Evolutionary conservation across 192 early-diverging fungal species (phyloP), one percentile per base, ranked within the genome.

Genomic region (Dissophora ornata): DNA sequence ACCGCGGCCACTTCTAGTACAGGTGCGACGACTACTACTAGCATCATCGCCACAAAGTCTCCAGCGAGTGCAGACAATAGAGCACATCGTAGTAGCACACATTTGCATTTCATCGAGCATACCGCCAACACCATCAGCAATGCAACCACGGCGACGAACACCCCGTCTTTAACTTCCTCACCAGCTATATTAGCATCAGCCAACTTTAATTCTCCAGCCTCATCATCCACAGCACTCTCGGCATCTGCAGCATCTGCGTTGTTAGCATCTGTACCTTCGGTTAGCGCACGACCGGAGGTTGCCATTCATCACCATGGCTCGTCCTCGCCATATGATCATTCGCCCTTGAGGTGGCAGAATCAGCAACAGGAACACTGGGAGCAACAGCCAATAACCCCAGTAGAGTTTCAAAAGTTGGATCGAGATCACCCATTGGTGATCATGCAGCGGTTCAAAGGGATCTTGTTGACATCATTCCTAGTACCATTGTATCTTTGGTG

Each of bases 351-450:
- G 15, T 41, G 21, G 12, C 51, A 56, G 4, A 22, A 21, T n/a
- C 45, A 34, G 26, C 46, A 12, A 12, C 9, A 4, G 3, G 45
- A 34, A 18, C 58, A 34, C 28, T 2, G 26, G 12, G 33, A 34
- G n/a, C 42, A 61, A 21, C 18, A 10, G 4, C 18, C 18, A n/a
- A 5, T n/a, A 6, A 22, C 53, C 18, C 36, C 54, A 4, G 45
- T 48, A 9, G 66, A 62, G 48, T 30, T 49, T 21, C 46, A 50
- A 47, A 50, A 47, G 0, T 48, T 77, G 29, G 73, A 81, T 44
- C 53, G 87, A 16, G 71, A 90, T 59, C 75, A 90, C 29, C 88
- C 89, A 1, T 51, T 61, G 7, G 87, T 90, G 13, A 88, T 92
- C 50, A 24, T 58, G 8, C 71, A 81, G 19, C 67, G 90, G 7